Base-by-base conservation (phyloP, 2,329 filamentous ascomycete species). In the Tolypocladium pustulatum region DNA sequence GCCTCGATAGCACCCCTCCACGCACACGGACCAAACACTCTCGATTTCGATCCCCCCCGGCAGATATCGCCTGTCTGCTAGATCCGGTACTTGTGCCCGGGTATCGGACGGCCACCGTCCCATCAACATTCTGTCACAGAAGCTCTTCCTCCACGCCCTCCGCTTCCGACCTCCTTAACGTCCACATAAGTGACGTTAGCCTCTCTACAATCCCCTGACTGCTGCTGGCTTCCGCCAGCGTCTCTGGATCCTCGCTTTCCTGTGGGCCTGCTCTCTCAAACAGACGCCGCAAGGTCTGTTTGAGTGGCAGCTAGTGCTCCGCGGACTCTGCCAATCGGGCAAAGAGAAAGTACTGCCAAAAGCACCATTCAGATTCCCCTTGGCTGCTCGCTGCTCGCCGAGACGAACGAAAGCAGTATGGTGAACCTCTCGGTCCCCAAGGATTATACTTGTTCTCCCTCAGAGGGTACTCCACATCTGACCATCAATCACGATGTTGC, bases 261-360 rank as follows among this genome's bases (percentile, higher is more conserved):
- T 85, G 88, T 94, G 91, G 90, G 91, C 90, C 91, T 94, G 91
- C 90, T 94, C 89, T 92, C 90, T 92, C 90, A 89, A 86, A 83
- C 91, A 89, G 82, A 89, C 89, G 82, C 87, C 85, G 85, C 88
- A 91, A 88, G 84, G 88, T 92, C 92, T 90, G 90, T 93, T 91
- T 95, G 90, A 85, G 90, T 83, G 86, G 89, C 86, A 95, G 91
- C 91, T 89, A 91, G 91, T 90, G 91, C 91, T 94, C 89, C 89
- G 88, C 87, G 82, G 83, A 84, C 81, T 80, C 76, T 75, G 72
- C 72, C 68, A 68, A 63, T 61, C 62, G 67, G 68, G 68, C 69
- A 72, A 69, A 67, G 68, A 70, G 49, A 49, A 27, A 5, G 12
- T 22, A 4, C 32, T 34, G n/a, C 40, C 55, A 12, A 22, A 30